Evolutionary conservation across 2,329 filamentous ascomycete genomes (phyloP).

Genomic region (Epichloe gansuensis): DNA sequence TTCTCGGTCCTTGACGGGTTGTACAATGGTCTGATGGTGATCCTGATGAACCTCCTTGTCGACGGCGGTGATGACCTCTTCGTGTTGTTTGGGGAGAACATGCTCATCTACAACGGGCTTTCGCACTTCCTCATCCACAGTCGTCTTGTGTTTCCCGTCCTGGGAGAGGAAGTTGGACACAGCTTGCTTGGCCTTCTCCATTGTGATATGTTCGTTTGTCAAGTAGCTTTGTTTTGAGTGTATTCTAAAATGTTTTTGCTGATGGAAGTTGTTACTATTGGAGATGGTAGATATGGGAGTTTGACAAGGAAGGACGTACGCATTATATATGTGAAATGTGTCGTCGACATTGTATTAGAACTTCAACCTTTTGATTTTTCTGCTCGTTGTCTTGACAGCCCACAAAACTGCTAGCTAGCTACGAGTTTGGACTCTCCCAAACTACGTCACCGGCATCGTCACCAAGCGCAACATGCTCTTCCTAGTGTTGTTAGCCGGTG

Average conservation of each 20-base stretch:
- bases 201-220: conserved; percentile 14
- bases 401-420: no score
- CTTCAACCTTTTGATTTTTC: no score
- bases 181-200: conserved; percentile 54
- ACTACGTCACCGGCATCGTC: no score
- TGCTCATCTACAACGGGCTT: conserved; percentile 49
- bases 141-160: conserved; percentile 56
- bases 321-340: no score
- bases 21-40: conserved; percentile 58
- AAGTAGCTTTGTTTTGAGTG: no score
- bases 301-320: background rate
- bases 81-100: conserved; percentile 46
- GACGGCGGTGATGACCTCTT: conserved; percentile 48
- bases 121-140: conserved; percentile 52
- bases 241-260: background rate
- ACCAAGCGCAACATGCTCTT: no score
- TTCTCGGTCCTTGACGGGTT: conserved; percentile 39
- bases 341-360: no score
- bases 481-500: no score
- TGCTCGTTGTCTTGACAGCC: no score
- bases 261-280: no score
- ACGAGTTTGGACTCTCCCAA: no score
- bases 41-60: conserved; percentile 61
- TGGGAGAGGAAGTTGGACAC: conserved; percentile 48
- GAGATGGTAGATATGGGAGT: background rate